Conservation (phyloP, 139 green algal genomes). For the Pycnococcus provasolii region DNA sequence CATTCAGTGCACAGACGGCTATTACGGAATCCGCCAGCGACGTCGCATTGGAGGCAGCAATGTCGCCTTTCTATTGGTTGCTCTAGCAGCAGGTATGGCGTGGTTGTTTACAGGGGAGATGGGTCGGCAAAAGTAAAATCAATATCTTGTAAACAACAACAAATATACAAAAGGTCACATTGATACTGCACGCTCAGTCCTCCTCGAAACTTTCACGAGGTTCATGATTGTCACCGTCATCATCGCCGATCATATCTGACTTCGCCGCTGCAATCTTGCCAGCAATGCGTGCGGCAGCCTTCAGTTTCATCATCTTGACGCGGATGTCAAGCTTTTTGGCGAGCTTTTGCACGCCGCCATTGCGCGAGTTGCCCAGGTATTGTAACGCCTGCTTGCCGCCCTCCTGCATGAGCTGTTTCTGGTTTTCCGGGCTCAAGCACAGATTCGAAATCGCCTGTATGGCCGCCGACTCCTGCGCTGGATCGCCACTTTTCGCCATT, state of each 20-base stretch:
- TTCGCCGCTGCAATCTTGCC: slow-evolving; percentile 1
- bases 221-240: no score
- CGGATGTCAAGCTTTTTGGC: slow-evolving; percentile 8
- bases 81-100: no score
- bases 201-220: no score
- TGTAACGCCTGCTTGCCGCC: not conserved
- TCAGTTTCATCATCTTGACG: slow-evolving; percentile 11
- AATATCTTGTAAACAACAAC: no score
- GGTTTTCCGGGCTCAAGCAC: slow-evolving; percentile 6
- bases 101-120: no score
- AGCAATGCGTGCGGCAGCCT: slow-evolving; percentile 4
- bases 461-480: not conserved
- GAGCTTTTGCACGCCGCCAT: slow-evolving; percentile 2
- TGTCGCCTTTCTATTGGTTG: no score
- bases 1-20: slow-evolving; percentile 41
- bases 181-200: no score
- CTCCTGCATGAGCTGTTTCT: slow-evolving; percentile 14
- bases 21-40: slow-evolving; percentile 61
- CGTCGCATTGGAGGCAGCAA: no score
- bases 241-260: not conserved
- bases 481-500: slow-evolving; percentile 4
- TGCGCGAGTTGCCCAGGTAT: not conserved
- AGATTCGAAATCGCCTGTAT: slow-evolving; percentile 2
- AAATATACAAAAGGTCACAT: no score
- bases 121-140: no score